A percentile compares a stretch with the other conserved stretches of the same genome.
These are phyloP conservation scores for Colletotrichum somersetense DNA, from an alignment of 2,329 filamentous ascomycete genomes.

Conservation along the genomic window DNA sequence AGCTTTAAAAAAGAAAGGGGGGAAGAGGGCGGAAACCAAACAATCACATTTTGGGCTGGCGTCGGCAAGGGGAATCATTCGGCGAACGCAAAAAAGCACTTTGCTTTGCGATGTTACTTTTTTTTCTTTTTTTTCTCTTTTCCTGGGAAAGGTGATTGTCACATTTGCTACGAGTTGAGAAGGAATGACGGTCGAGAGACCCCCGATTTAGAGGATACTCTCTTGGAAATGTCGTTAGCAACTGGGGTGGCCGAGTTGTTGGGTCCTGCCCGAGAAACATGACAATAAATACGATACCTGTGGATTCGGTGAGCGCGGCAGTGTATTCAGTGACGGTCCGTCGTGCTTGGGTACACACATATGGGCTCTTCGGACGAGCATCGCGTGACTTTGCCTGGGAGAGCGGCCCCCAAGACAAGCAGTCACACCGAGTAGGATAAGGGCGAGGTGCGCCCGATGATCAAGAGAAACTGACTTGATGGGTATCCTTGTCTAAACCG, in stretches of 20 bases:
- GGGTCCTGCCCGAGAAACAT: constrained; percentile 26
- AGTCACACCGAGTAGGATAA: not conserved
- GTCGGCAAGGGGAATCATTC: constrained; percentile 39
- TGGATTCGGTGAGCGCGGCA: constrained; percentile 10
- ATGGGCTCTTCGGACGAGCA: not conserved
- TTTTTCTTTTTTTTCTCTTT: not conserved
- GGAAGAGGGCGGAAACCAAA: constrained; percentile 33
- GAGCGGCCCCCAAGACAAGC: not conserved
- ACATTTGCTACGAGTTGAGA: constrained; percentile 36
- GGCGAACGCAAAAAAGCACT: constrained; percentile 40
- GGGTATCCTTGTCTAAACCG: constrained; percentile 22
- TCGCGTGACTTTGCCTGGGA: constrained; percentile 2
- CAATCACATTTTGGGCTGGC: constrained; percentile 40
- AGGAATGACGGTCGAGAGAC: constrained; percentile 17
- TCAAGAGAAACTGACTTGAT: constrained; percentile 19
- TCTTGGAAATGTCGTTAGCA: constrained; percentile 18
- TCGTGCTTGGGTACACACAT: constrained; percentile 3
- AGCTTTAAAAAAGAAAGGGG: constrained; percentile 20
- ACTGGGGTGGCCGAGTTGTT: constrained; percentile 7
- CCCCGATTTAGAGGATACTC: constrained; percentile 10
- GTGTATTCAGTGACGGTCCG: not conserved
- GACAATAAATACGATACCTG: constrained; percentile 40
- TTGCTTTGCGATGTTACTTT: constrained; percentile 37
- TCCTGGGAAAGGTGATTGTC: constrained; percentile 35
- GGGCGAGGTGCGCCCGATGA: not conserved